Evolutionary conservation across 2,329 filamentous ascomycete genomes (phyloP).

Genomic region (Botrytis tulipae): DNA sequence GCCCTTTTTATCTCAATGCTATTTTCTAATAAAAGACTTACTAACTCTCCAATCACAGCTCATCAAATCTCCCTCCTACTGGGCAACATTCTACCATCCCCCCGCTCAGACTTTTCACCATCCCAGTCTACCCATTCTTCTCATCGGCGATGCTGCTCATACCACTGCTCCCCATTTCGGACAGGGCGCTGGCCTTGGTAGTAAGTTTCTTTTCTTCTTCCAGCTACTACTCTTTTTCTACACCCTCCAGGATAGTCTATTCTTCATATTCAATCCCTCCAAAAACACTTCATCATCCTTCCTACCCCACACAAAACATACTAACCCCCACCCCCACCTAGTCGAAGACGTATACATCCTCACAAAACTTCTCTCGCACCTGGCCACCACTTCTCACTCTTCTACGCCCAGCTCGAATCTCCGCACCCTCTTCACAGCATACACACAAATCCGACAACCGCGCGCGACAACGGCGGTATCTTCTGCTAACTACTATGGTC

Average conservation of each 20-base stretch:
- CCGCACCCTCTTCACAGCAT: neutral
- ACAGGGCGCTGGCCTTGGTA: constrained; percentile 6
- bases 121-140: neutral
- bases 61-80: constrained; percentile 3
- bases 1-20: no score
- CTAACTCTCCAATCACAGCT: neutral
- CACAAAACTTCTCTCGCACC: neutral
- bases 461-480: neutral
- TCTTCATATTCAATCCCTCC: neutral
- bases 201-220: neutral
- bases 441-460: neutral
- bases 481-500: neutral
- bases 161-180: constrained; percentile 9
- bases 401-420: rapidly evolving
- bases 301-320: no score
- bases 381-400: neutral
- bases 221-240: neutral
- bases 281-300: neutral
- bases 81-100: constrained; percentile 7
- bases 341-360: constrained; percentile 14
- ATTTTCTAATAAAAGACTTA: neutral
- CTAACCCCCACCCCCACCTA: neutral
- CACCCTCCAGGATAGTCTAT: rapidly evolving
- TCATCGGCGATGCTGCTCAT: constrained; percentile 3
- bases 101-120: neutral